These are phyloP conservation scores for Chaetothyriales sp. DNA, from an alignment of 2,329 filamentous ascomycete species.

Conservation along the genomic window DNA sequence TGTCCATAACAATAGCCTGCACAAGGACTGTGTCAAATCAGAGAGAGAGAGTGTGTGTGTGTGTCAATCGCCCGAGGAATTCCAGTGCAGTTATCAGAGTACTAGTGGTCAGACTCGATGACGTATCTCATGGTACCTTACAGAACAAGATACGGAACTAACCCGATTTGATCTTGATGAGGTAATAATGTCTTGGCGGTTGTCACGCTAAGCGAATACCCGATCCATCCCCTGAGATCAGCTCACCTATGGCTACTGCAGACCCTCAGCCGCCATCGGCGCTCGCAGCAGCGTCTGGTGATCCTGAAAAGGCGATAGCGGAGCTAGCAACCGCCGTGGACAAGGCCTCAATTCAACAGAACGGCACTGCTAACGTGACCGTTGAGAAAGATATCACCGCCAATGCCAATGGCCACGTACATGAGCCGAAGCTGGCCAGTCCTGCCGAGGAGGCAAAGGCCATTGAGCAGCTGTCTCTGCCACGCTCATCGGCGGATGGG, in stretches of 20 bases:
- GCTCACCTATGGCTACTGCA: not conserved
- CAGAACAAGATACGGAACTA: too few relatives aligned
- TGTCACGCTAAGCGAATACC: not conserved
- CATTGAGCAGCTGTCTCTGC: slow-evolving; percentile 18
- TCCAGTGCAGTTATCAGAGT: too few relatives aligned
- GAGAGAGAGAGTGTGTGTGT: too few relatives aligned
- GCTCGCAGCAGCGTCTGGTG: slow-evolving; percentile 1
- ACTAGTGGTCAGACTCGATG: too few relatives aligned
- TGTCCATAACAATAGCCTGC: too few relatives aligned
- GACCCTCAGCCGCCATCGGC: not conserved
- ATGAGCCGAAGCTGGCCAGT: not conserved
- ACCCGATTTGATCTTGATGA: too few relatives aligned
- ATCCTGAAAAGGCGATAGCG: slow-evolving; percentile 10
- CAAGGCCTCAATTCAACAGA: slow-evolving; percentile 5
- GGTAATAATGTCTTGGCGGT: not conserved
- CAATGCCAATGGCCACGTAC: not conserved
- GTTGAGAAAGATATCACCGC: not conserved
- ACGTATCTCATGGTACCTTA: too few relatives aligned
- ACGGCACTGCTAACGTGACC: not conserved
- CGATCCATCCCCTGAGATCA: not conserved
- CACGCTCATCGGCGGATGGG: slow-evolving; percentile 25
- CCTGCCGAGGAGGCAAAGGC: slow-evolving; percentile 1
- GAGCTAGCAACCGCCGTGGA: slow-evolving; percentile 7
- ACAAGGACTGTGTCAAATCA: too few relatives aligned
- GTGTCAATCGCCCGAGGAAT: too few relatives aligned